phyloP scores from a whole-genome alignment of 805 yeast genomes.

The Candida broadrunensis region DNA sequence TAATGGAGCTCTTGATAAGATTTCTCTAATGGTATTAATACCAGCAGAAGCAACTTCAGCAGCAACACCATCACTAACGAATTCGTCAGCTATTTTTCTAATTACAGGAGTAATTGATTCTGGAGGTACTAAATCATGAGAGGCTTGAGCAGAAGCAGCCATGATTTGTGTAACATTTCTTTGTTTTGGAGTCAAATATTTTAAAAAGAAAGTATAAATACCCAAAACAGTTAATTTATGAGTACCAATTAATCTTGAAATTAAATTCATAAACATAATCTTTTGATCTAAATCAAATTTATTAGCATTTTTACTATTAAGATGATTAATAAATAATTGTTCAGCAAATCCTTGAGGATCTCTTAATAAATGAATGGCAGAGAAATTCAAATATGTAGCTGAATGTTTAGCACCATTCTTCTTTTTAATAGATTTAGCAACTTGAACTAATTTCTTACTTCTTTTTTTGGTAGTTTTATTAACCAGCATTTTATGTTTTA shows the following conservation, averaged over 20 bases:
- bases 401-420: conserved; percentile 53
- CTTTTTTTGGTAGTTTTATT: conserved; percentile 81
- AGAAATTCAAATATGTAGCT: conserved; percentile 77
- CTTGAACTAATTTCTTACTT: conserved; percentile 74
- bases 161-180: conserved; percentile 89
- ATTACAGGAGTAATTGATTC: conserved; percentile 78
- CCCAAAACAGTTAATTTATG: conserved; percentile 92
- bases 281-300: conserved; percentile 84
- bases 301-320: conserved; percentile 66
- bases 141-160: conserved; percentile 96
- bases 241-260: conserved; percentile 88
- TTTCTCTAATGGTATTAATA: conserved; percentile 90
- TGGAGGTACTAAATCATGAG: conserved; percentile 97
- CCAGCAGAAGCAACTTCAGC: conserved; percentile 99
- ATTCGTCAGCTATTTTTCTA: conserved; percentile 93
- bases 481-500: conserved; percentile 78
- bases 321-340: conserved; percentile 65
- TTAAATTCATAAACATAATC: conserved; percentile 79
- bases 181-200: conserved; percentile 92
- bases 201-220: conserved; percentile 81
- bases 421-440: conserved; percentile 66
- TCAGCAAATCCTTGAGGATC: conserved; percentile 99
- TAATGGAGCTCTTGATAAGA: conserved; percentile 87
- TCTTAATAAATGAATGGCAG: conserved; percentile 89
- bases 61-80: conserved; percentile 97